Base-by-base conservation (phyloP, 257 asterid species). In the Solanum paucissectum region DNA sequence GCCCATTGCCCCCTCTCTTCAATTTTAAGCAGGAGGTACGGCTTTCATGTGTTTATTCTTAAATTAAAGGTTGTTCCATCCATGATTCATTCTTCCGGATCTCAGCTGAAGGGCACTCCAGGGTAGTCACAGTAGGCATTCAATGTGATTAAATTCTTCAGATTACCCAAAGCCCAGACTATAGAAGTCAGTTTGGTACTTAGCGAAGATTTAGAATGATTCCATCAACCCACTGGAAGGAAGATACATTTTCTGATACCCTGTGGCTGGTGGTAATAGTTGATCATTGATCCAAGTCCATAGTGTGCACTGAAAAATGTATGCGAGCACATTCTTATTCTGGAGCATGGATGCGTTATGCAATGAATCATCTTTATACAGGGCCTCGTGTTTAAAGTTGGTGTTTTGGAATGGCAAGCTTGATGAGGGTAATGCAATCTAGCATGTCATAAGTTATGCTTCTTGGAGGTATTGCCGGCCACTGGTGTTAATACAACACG, bases 21-120 rank as follows among this genome's bases (percentile, higher is more conserved):
- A 94, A 95, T 91, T 96, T 96, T 93, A 95, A 96, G 90, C 98
- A 94, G 88, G 99, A 96, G 98, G 99, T 95, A 88, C 38, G 3
- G 49, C 87, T 84, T 69, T 64, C 25, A 27, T 21, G 4, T 33
- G 38, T 55, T 86, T 44, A 12, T 49, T 84, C n/a, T 25, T 49
- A 12, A 25, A 27, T n/a, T 20, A 6, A 71, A 42, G 12, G 40
- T 33, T 40, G 0, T 4, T 29, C 58, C 4, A n/a, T 71, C 52
- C n/a, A 25, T 87, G 38, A 73, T 27, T 13, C 37, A 42, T 58
- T 32, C 36, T 73, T 84, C 46, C 66, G 1, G 18, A 79, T 27
- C 66, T 49, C 85, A 44, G 85, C 66, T 44, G 85, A 79, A 46
- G 38, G 27, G 85, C 36, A 74, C 82, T 74, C 32, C 32, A 21